phyloP scores from a whole-genome alignment of 257 asterid species.

The Cordia subcordata region DNA sequence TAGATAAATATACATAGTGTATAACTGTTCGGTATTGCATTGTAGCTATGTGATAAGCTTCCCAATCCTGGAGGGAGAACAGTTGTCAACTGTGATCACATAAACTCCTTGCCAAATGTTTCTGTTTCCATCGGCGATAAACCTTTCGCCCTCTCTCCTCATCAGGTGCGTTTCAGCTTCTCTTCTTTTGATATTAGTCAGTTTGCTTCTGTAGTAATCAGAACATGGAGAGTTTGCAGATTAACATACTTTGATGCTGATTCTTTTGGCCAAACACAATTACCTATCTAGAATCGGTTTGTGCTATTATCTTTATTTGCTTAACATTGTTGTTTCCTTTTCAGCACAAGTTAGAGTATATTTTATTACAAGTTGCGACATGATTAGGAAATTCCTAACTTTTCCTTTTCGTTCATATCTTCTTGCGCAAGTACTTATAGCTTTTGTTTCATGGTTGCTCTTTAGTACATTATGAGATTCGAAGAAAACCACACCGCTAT shows the following conservation, averaged over 20 bases:
- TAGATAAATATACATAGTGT: background rate
- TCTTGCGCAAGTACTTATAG: background rate
- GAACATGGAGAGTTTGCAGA: background rate
- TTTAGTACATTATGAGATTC: slow-evolving; percentile 25
- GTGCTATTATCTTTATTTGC: too few species aligned
- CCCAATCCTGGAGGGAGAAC: slow-evolving; percentile 30
- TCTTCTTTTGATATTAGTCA: background rate
- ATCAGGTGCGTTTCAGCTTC: slow-evolving; percentile 16
- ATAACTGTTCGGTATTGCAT: background rate
- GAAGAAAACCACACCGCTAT: slow-evolving; percentile 13
- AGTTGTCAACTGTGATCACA: slow-evolving; percentile 18
- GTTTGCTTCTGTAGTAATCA: background rate
- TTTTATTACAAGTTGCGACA: too few species aligned
- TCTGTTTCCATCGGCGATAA: slow-evolving; percentile 25
- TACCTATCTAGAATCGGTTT: too few species aligned
- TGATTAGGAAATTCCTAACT: too few species aligned
- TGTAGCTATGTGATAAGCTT: slow-evolving; percentile 29
- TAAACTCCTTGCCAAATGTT: slow-evolving; percentile 24
- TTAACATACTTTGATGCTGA: background rate
- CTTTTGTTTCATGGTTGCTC: background rate
- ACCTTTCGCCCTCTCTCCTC: slow-evolving; percentile 29
- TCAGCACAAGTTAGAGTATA: too few species aligned
- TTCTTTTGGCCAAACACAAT: too few species aligned
- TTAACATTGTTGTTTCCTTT: too few species aligned
- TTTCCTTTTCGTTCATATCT: background rate